Evolutionary conservation across 352 stramenopile genomes (phyloP).

Genomic region (Thalassiosira mediterranea): DNA sequence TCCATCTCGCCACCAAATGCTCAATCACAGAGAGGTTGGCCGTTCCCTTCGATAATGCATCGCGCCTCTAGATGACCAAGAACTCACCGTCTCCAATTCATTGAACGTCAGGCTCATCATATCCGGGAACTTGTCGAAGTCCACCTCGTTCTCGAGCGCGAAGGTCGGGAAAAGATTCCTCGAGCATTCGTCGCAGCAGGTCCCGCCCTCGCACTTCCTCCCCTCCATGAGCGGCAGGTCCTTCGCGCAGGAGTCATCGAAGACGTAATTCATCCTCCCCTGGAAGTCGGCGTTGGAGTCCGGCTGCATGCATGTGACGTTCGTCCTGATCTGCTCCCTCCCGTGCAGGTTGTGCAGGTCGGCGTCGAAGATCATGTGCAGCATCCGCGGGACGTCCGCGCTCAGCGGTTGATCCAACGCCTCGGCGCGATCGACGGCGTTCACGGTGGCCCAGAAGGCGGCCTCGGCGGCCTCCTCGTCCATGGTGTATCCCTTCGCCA

Average conservation of each 20-base stretch:
- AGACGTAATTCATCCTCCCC: constrained; percentile 41
- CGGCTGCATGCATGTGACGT: constrained; percentile 57
- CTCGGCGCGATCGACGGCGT: constrained; percentile 41
- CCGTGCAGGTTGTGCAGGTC: constrained; percentile 26
- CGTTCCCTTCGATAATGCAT: no score
- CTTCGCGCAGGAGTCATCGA: constrained; percentile 45
- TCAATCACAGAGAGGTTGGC: no score
- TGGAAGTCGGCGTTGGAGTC: constrained; percentile 9
- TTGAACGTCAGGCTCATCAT: constrained; percentile 48
- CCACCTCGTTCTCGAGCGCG: constrained; percentile 16
- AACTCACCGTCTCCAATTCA: constrained; percentile 25
- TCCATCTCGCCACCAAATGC: no score
- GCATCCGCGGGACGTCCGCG: constrained; percentile 33
- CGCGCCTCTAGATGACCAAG: no score
- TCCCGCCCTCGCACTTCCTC: constrained; percentile 36
- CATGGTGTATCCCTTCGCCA: constrained; percentile 25
- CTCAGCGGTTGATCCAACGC: constrained; percentile 31
- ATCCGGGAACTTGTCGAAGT: constrained; percentile 37
- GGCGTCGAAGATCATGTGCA: constrained; percentile 54
- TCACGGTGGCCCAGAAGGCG: constrained; percentile 48
- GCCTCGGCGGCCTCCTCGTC: constrained; percentile 24
- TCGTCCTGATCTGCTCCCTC: constrained; percentile 31
- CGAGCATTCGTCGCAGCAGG: constrained; percentile 47
- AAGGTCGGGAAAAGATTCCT: constrained; percentile 58
- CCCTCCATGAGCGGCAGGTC: constrained; percentile 46